phyloP scores from a whole-genome alignment of 2,329 filamentous ascomycete species.

The Talaromyces verruculosus region DNA sequence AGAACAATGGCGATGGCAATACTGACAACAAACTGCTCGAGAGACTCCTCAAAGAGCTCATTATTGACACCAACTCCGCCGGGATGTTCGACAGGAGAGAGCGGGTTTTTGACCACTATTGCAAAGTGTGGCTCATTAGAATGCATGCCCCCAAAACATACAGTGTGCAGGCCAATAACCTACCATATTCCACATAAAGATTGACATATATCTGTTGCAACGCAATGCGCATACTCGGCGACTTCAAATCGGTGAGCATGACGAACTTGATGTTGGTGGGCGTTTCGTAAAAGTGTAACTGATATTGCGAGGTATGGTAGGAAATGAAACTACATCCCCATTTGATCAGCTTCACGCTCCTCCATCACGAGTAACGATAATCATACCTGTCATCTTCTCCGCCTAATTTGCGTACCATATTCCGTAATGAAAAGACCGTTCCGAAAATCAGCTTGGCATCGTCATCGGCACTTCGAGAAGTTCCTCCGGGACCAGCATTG shows the following conservation, averaged over 20 bases:
- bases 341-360: background rate
- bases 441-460: slow-evolving; percentile 97
- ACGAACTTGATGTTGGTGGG: slow-evolving; percentile 94
- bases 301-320: slow-evolving; percentile 92
- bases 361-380: background rate
- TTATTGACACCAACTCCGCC: slow-evolving; percentile 63
- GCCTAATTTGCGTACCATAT: slow-evolving; percentile 94
- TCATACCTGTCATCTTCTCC: slow-evolving; percentile 76
- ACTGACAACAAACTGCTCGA: slow-evolving; percentile 53
- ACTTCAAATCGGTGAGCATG: slow-evolving; percentile 88
- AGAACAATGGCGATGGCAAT: background rate
- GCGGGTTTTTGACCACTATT: slow-evolving; percentile 62
- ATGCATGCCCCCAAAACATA: background rate
- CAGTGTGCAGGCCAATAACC: slow-evolving; percentile 17
- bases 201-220: slow-evolving; percentile 98
- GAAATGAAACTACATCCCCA: slow-evolving; percentile 70
- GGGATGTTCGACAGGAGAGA: slow-evolving; percentile 62
- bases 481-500: slow-evolving; percentile 43
- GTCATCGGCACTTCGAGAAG: slow-evolving; percentile 63
- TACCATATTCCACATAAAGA: slow-evolving; percentile 93
- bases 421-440: slow-evolving; percentile 91
- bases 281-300: slow-evolving; percentile 98
- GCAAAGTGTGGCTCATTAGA: background rate
- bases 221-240: slow-evolving; percentile 87
- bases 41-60: slow-evolving; percentile 62